phyloP scores from a whole-genome alignment of 805 yeast genomes.

The Sugiyamaella valdiviana region DNA sequence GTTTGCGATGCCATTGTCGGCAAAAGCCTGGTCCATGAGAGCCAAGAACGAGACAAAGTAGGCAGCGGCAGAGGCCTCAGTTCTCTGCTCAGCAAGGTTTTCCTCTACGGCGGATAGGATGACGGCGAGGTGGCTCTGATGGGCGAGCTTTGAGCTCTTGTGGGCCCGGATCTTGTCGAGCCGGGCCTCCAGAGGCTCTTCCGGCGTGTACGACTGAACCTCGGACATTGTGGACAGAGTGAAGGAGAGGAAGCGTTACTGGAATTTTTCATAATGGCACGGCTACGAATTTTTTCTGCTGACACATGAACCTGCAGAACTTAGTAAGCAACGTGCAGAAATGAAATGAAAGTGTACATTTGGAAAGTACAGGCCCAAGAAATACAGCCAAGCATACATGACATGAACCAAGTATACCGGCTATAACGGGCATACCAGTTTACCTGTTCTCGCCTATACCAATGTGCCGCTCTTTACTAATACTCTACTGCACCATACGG shows the following conservation, averaged over 20 bases:
- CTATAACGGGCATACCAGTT: too few relatives aligned
- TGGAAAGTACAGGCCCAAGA: too few relatives aligned
- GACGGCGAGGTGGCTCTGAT: conserved; percentile 79
- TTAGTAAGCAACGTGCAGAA: too few relatives aligned
- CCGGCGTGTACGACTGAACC: conserved; percentile 1
- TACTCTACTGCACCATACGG: too few relatives aligned
- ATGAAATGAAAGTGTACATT: too few relatives aligned
- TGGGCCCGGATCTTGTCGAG: conserved; percentile 53
- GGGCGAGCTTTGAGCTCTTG: conserved; percentile 69
- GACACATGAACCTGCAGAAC: not conserved
- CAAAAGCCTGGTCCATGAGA: conserved; percentile 65
- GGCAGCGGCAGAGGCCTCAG: conserved; percentile 62
- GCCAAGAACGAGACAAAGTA: conserved; percentile 82
- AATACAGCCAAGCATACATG: too few relatives aligned
- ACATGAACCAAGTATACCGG: too few relatives aligned
- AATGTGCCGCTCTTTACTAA: too few relatives aligned
- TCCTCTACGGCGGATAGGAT: conserved; percentile 88
- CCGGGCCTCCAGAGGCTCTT: conserved; percentile 19
- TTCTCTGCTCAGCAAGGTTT: conserved; percentile 59
- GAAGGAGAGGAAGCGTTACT: not conserved
- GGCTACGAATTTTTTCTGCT: not conserved
- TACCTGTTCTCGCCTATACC: too few relatives aligned
- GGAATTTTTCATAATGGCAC: not conserved
- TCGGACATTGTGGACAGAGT: not conserved
- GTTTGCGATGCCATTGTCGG: conserved; percentile 49